Conservation (phyloP, 2,329 filamentous ascomycete genomes). For the Colletotrichum karsti region DNA sequence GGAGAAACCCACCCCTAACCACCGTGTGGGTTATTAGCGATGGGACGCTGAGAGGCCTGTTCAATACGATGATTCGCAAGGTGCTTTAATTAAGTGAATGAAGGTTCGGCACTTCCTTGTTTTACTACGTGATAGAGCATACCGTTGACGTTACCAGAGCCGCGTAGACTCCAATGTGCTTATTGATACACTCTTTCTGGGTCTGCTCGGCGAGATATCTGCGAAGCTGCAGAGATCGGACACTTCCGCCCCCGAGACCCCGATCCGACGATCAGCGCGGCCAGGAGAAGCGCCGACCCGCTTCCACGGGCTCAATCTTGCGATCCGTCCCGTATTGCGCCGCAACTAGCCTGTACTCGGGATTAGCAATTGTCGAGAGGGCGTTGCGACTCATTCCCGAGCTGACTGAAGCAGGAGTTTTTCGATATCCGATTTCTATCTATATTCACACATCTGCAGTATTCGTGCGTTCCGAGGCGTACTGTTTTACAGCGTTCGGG, state of each 20-base stretch:
- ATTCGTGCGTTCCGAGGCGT: too few species aligned
- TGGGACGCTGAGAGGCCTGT: too few species aligned
- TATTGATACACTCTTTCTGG: not conserved
- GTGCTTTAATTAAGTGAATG: too few species aligned
- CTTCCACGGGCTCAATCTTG: not conserved
- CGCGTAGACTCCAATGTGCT: too few species aligned
- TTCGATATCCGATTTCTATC: too few species aligned
- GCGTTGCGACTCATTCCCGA: not conserved
- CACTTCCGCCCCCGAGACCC: not conserved
- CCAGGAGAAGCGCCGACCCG: not conserved
- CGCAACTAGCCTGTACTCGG: accelerated
- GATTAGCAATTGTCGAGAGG: not conserved
- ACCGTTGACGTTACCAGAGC: too few species aligned
- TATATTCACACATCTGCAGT: too few species aligned
- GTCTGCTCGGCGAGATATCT: not conserved
- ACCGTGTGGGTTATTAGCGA: not conserved
- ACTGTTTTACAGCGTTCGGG: too few species aligned
- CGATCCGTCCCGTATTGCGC: not conserved
- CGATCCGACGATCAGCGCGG: not conserved
- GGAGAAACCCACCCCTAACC: not conserved
- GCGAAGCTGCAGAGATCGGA: not conserved
- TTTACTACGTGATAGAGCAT: too few species aligned
- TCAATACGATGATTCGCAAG: too few species aligned
- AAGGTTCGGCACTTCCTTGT: too few species aligned
- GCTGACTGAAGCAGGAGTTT: too few species aligned